These are phyloP conservation scores for Tephrocybe sp. DNA, from an alignment of 768 basidiomycete species.

Conservation along the genomic window DNA sequence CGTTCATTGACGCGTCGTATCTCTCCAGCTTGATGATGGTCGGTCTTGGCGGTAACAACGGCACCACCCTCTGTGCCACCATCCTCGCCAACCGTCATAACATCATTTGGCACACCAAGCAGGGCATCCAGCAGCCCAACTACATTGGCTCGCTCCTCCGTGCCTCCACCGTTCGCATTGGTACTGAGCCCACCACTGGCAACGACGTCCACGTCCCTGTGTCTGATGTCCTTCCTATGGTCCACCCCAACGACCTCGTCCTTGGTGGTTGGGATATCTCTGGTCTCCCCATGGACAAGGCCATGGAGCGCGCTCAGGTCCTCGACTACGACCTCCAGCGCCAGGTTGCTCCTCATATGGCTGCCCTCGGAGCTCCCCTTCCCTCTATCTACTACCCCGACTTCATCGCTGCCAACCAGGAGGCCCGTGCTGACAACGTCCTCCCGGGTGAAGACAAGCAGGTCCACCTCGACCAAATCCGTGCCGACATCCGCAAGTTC, in stretches of 20 bases:
- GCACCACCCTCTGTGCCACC: constrained; percentile 89
- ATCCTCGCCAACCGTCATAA: constrained; percentile 95
- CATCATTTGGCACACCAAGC: constrained; percentile 94
- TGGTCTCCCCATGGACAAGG: constrained; percentile 77
- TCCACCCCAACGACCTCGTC: constrained; percentile 96
- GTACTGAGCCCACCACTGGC: constrained; percentile 73
- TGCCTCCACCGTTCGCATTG: constrained; percentile 92
- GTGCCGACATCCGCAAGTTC: constrained; percentile 92
- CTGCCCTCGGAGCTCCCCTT: constrained; percentile 75
- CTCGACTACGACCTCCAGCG: constrained; percentile 97
- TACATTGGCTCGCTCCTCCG: constrained; percentile 97
- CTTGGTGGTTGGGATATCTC: constrained; percentile 99
- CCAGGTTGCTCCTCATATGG: constrained; percentile 88
- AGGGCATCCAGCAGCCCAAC: constrained; percentile 90
- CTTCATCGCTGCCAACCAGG: constrained; percentile 98
- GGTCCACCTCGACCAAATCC: constrained; percentile 87
- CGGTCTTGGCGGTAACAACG: constrained; percentile 97
- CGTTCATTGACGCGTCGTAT: constrained; percentile 5
- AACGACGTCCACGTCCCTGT: constrained; percentile 93
- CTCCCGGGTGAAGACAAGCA: constrained; percentile 86
- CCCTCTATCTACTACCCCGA: constrained; percentile 97
- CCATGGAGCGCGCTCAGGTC: constrained; percentile 92
- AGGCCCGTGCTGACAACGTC: constrained; percentile 92
- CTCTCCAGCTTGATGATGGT: constrained; percentile 87
- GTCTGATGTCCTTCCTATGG: constrained; percentile 93